Base-by-base conservation (phyloP, 1,284 basidiomycete genomes). In the Pyrrhoderma lamaoense region DNA sequence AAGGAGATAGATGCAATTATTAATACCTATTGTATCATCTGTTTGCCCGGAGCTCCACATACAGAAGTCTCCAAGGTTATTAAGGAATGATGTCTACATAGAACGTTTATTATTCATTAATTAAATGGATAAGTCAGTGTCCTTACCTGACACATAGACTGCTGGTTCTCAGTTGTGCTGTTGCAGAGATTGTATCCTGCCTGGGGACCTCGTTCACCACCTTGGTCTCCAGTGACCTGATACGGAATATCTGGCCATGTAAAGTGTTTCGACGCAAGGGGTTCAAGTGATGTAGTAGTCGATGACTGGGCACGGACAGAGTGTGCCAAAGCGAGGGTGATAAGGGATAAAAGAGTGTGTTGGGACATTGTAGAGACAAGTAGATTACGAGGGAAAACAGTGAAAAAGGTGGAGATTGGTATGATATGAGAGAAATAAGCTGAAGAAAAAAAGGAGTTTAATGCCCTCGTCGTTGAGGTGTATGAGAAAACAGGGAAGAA, bases 161-260 rank as follows among this genome's bases (percentile, higher is more conserved):
- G 44, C 51, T 72, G 74, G 58, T 72, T 74, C 64, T 79, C 69
- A 5, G 84, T 87, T 3, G 82, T 85, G 2, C 78, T 74, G 68
- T 87, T 86, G 65, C 85, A 88, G 3, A 67, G 58, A 65, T 86
- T 87, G 71, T 79, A 86, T 5, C 85, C 85, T 18, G 54, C 60
- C 61, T 85, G 82, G 23, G 67, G 61, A 9, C 82, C 82, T 57
- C 82, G 79, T 50, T 72, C 51, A 37, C 58, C 71, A 35, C 66
- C 61, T 8, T 65, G 60, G 59, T 72, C 70, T 22, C 73, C 69
- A 59, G 80, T 76, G 42, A 70, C 77, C 65, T 79, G 67, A 59
- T 79, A 75, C 8, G 80, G 80, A 42, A 58, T 52, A 42, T 54
- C 42, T 11, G 55, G 52, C 36, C 38, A 58, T 35, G 57, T 54